Evolutionary conservation across 495 filamentous ascomycete genomes (phyloP).

Genomic region (Trichocladium uniseriatum): DNA sequence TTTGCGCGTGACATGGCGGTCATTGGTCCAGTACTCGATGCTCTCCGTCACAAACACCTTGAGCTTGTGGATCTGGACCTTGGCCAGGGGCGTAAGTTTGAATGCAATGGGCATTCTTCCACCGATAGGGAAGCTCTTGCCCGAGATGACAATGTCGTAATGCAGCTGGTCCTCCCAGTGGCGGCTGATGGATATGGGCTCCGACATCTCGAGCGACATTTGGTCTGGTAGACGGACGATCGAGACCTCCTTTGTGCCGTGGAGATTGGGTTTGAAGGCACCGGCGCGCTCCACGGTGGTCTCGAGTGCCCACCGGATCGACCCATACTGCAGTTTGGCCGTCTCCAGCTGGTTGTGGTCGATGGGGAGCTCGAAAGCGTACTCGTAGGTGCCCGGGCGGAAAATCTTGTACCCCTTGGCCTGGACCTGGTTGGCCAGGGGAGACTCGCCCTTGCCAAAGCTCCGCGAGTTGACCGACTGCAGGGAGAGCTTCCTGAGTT

Average conservation of each 20-base stretch:
- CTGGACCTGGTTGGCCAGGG: slow-evolving; percentile 51
- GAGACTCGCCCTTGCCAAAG: slow-evolving; percentile 70
- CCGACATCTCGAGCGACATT: slow-evolving; percentile 83
- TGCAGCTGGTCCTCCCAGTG: slow-evolving; percentile 98
- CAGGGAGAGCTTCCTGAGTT: slow-evolving; percentile 59
- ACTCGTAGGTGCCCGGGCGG: slow-evolving; percentile 82
- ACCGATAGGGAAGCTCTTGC: slow-evolving; percentile 94
- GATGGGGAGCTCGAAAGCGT: slow-evolving; percentile 89
- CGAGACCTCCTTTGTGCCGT: slow-evolving; percentile 73
- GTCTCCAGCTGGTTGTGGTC: slow-evolving; percentile 90
- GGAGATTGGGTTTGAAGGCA: slow-evolving; percentile 83
- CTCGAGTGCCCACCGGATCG: slow-evolving; percentile 82
- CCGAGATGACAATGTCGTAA: slow-evolving; percentile 97
- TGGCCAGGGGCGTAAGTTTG: slow-evolving; percentile 90
- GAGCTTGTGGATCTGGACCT: slow-evolving; percentile 93
- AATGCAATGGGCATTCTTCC: slow-evolving; percentile 93
- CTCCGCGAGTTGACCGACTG: slow-evolving; percentile 75
- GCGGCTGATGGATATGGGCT: slow-evolving; percentile 92
- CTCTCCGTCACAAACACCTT: slow-evolving; percentile 94
- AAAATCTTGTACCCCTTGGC: slow-evolving; percentile 88
- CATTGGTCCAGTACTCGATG: slow-evolving; percentile 83
- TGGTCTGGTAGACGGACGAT: slow-evolving; percentile 86
- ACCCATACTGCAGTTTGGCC: slow-evolving; percentile 79
- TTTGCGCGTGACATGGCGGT: slow-evolving; percentile 79
- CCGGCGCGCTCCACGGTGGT: slow-evolving; percentile 81